Base-by-base conservation (phyloP, 169 alveolate species). In the Amoebophrya sp. region DNA sequence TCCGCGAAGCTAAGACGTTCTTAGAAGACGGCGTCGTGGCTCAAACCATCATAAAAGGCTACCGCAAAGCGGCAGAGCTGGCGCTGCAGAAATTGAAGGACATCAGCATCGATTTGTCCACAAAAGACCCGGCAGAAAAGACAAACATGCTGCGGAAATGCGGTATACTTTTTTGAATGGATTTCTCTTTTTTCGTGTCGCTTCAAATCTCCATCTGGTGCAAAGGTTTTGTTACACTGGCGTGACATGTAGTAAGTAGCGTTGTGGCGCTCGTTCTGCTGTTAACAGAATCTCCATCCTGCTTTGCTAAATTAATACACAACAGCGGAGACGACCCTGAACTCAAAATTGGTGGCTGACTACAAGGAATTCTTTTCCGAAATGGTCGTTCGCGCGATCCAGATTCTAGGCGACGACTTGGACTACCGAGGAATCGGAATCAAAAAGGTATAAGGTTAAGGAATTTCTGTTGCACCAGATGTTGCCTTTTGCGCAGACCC, bases 1-100 rank as follows among this genome's bases (percentile, higher is more conserved):
- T 98, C 92, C 97, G 97, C 66, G 99, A 98, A 94, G 98, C 99
- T 41, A 98, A 97, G 93, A 93, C 94, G 89, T 97, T 98, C 94
- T 93, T 98, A 47, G 98, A 97, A 92, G 99, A 98, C 92, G 99
- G 99, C 35, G 97, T 98, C 92, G 97, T 96, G 94, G 98, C 99
- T 0, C 96, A 97, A 94, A 95, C 97, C 66, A 96, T 98, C 83
- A 97, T 97, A 40, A 97, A 97, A 94, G 99, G 99, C 89, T 98
- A 95, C 95, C 96, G 99, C 93, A 94, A 93, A 40, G 99, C 99
- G 40, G 95, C 98, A 90, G 94, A 96, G 89, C 95, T 96, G 25
- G 98, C 89, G 39, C 33, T 92, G 54, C 94, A 92, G 29, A 95
- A 93, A 91, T 94, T 97, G 40, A 95, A 96, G 91, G 95, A 95